phyloP scores from a whole-genome alignment of 2,329 filamentous ascomycete species.

The Epicoccum nigrum region DNA sequence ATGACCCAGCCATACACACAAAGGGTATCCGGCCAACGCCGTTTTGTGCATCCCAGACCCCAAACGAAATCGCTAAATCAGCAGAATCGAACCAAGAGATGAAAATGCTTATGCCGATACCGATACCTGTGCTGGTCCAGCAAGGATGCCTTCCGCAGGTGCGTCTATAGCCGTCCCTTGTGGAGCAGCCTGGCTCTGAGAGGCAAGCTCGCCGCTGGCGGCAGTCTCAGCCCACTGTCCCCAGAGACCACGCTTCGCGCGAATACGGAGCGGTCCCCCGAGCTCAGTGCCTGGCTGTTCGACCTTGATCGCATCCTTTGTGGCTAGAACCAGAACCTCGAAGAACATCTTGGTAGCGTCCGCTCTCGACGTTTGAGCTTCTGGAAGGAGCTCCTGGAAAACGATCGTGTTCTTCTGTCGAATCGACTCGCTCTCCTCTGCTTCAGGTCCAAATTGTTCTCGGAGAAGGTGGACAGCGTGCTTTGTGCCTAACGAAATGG shows the following conservation, averaged over 20 bases:
- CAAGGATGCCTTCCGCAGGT: conserved; percentile 28
- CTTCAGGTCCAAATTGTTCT: conserved; percentile 80
- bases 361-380: conserved; percentile 77
- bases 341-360: conserved; percentile 99
- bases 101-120: conserved; percentile 27
- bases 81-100: conserved; percentile 8
- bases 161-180: conserved; percentile 26
- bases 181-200: conserved; percentile 27
- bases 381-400: conserved; percentile 90
- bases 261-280: conserved; percentile 79
- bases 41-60: conserved; percentile 26
- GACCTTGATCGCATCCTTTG: conserved; percentile 97
- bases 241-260: conserved; percentile 95
- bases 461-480: conserved; percentile 94
- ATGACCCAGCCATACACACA: conserved; percentile 24
- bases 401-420: conserved; percentile 78
- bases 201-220: conserved; percentile 36
- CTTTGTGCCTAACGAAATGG: conserved; percentile 88
- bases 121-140: conserved; percentile 28
- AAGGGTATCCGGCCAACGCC: conserved; percentile 46
- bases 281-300: conserved; percentile 77
- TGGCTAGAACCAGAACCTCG: conserved; percentile 91
- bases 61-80: conserved; percentile 19
- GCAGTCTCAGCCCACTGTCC: conserved; percentile 86
- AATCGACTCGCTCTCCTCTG: conserved; percentile 69